phyloP scores from a whole-genome alignment of 805 yeast species.

The Starmerella etchellsii region DNA sequence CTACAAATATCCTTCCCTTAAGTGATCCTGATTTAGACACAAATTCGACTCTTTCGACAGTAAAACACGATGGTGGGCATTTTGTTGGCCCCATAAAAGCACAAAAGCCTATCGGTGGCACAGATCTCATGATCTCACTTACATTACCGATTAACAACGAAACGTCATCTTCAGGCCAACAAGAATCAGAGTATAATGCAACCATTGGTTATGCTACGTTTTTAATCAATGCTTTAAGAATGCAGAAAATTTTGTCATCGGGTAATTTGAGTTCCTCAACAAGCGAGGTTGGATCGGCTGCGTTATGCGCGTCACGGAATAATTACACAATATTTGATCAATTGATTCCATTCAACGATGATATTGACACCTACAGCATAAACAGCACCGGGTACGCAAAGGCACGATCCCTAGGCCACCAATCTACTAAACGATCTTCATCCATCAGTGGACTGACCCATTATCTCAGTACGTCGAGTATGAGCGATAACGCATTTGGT shows the following conservation, averaged over 20 bases:
- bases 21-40: neutral
- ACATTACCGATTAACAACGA: slow-evolving; percentile 11
- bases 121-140: slow-evolving; percentile 10
- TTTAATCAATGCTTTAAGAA: slow-evolving; percentile 7
- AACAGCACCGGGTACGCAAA: neutral
- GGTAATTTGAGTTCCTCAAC: slow-evolving; percentile 9
- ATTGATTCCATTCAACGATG: slow-evolving; percentile 16
- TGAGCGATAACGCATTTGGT: neutral
- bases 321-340: slow-evolving; percentile 11
- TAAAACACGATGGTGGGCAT: slow-evolving; percentile 5
- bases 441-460: neutral
- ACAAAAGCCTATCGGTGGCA: neutral
- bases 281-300: slow-evolving; percentile 15
- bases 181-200: neutral
- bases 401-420: too few relatives aligned
- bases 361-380: neutral
- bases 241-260: slow-evolving; percentile 13
- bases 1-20: slow-evolving; percentile 9
- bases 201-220: slow-evolving; percentile 18
- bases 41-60: neutral
- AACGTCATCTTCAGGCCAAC: neutral
- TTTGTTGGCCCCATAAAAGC: slow-evolving; percentile 13
- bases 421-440: neutral
- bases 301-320: slow-evolving; percentile 11
- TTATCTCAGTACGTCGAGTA: neutral